phyloP scores from a whole-genome alignment of 2,329 filamentous ascomycete genomes.

The Dryadomyces quercivorus region DNA sequence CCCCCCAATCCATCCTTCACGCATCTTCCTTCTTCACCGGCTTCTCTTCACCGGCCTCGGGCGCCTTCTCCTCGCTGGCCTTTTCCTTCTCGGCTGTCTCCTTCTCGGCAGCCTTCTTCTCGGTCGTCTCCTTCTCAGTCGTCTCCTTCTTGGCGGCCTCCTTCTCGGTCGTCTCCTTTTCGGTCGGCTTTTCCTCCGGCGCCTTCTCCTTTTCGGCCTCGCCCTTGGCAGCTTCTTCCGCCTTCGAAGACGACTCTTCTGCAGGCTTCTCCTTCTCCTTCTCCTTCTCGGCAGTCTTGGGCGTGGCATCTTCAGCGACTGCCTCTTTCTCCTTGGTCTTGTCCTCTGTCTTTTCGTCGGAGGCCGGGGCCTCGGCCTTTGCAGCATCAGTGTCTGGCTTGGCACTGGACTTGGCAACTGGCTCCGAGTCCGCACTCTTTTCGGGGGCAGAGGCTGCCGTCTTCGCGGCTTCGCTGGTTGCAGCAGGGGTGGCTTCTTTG shows the following conservation, averaged over 20 bases:
- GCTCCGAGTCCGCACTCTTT: neutral
- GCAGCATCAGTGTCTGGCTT: neutral
- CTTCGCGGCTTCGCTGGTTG: constrained; percentile 3
- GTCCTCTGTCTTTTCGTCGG: neutral
- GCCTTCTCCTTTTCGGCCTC: neutral
- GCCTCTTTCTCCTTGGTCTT: neutral
- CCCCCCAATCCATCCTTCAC: neutral
- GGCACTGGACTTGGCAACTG: neutral
- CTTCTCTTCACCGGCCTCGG: neutral
- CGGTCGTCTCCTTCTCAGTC: constrained; percentile 15
- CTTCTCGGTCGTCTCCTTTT: neutral
- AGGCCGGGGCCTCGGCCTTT: neutral
- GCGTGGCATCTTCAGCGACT: neutral
- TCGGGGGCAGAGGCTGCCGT: neutral
- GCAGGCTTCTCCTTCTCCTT: neutral
- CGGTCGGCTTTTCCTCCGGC: neutral
- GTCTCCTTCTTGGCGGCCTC: constrained; percentile 15
- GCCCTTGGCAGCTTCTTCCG: neutral
- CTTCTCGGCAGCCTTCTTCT: neutral
- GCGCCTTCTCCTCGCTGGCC: constrained; percentile 11
- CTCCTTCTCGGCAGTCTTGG: neutral
- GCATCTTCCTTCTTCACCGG: constrained; percentile 6
- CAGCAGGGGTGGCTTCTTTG: constrained; percentile 1
- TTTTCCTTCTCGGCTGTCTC: constrained; percentile 16
- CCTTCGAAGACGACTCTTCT: neutral